phyloP scores from a whole-genome alignment of 305 asterid genomes.

The Fraxinus albicans region DNA sequence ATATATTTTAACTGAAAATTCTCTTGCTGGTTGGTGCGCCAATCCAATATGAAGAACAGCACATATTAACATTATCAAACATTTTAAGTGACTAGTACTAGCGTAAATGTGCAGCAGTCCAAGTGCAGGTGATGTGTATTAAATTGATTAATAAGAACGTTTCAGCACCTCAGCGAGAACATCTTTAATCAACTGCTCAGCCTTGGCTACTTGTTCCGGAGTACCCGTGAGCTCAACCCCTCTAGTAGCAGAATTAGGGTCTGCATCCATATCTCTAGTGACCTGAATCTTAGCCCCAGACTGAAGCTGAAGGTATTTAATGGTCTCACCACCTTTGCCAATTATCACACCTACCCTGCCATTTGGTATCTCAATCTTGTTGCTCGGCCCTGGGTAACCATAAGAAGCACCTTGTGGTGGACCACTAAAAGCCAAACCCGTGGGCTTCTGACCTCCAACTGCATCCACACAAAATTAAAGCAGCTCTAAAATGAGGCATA shows the following conservation, averaged over 20 bases:
- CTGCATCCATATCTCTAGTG: constrained; percentile 82
- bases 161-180: constrained; percentile 72
- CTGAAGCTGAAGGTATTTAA: constrained; percentile 68
- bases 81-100: background rate
- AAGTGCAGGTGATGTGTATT: background rate
- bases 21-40: background rate
- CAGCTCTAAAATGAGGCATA: background rate
- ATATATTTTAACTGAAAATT: background rate
- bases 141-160: background rate
- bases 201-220: constrained; percentile 75
- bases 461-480: constrained; percentile 13
- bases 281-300: constrained; percentile 93
- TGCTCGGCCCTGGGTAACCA: constrained; percentile 62
- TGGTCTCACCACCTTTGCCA: constrained; percentile 87
- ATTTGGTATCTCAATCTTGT: constrained; percentile 77
- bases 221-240: constrained; percentile 83
- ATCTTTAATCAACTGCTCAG: constrained; percentile 76
- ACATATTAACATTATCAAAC: background rate
- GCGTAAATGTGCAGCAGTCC: background rate
- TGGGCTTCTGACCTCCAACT: constrained; percentile 52
- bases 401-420: constrained; percentile 49
- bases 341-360: constrained; percentile 84
- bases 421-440: constrained; percentile 34
- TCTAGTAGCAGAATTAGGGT: constrained; percentile 66
- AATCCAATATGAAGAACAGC: background rate